Evolutionary conservation across 352 stramenopile species (phyloP).

Genomic region (Globisporangium parvum): DNA sequence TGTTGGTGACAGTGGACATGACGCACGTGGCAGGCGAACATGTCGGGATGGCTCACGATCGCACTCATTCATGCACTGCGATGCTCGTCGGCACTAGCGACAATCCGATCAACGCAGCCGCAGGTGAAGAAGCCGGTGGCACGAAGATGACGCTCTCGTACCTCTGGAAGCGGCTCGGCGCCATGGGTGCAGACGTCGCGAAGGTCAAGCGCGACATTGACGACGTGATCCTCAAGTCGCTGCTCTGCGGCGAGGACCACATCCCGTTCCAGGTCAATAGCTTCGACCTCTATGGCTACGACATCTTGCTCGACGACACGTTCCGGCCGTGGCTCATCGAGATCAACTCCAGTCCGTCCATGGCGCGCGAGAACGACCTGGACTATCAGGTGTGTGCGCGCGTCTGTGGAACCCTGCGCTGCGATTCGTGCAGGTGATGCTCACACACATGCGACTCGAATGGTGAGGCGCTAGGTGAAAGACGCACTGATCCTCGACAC

Average conservation of each 20-base stretch:
- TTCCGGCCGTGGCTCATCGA: constrained; percentile 94
- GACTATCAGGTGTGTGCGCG: constrained; percentile 42
- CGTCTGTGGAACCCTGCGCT: neutral
- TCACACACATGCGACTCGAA: neutral
- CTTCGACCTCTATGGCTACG: constrained; percentile 95
- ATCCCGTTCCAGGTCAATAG: constrained; percentile 89
- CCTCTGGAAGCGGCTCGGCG: constrained; percentile 63
- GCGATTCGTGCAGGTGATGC: neutral
- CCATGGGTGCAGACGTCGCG: constrained; percentile 58
- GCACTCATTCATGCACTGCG: neutral
- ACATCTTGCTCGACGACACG: constrained; percentile 89
- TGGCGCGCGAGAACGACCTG: constrained; percentile 83
- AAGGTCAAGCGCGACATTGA: constrained; percentile 64
- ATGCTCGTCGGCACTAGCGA: constrained; percentile 1
- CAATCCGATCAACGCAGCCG: constrained; percentile 38
- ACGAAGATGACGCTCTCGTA: constrained; percentile 83
- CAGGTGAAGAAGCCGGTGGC: constrained; percentile 42
- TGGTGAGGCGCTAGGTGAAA: constrained; percentile 56
- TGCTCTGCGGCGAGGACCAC: constrained; percentile 84
- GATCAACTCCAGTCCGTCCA: constrained; percentile 93
- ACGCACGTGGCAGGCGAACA: neutral
- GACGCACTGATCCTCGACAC: constrained; percentile 86
- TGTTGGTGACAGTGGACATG: neutral
- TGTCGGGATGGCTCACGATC: neutral
- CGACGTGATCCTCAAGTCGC: constrained; percentile 82